phyloP scores from a whole-genome alignment of 306 rosid species.

The Citrullus mucosospermus region DNA sequence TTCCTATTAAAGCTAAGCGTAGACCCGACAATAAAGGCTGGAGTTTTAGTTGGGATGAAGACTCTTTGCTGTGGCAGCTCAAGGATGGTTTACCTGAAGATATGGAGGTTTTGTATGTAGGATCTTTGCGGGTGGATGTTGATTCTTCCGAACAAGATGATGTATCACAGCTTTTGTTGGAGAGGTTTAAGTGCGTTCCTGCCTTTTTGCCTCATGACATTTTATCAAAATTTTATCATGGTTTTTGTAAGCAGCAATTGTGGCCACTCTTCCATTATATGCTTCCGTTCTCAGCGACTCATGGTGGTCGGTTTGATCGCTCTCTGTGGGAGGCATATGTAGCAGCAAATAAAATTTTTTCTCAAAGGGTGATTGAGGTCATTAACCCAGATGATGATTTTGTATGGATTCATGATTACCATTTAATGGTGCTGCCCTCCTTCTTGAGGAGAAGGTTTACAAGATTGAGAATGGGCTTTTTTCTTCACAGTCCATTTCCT shows the following conservation, averaged over 20 bases:
- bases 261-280: conserved; percentile 68
- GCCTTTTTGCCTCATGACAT: conserved; percentile 44
- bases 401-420: conserved; percentile 67
- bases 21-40: conserved; percentile 45
- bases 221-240: conserved; percentile 41
- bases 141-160: conserved; percentile 44
- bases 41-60: conserved; percentile 59
- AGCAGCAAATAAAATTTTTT: conserved; percentile 54
- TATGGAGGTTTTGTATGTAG: conserved; percentile 56
- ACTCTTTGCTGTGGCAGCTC: conserved; percentile 39
- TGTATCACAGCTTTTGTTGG: conserved; percentile 44
- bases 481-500: conserved; percentile 59
- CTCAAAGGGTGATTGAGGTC: conserved; percentile 54
- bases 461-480: conserved; percentile 52
- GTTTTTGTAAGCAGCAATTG: conserved; percentile 57
- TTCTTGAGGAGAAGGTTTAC: conserved; percentile 55
- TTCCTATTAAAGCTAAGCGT: conserved; percentile 42
- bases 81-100: conserved; percentile 52
- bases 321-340: conserved; percentile 63
- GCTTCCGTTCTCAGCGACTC: conserved; percentile 49
- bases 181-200: conserved; percentile 55
- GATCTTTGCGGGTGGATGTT: conserved; percentile 42
- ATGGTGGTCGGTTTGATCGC: conserved; percentile 55
- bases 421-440: conserved; percentile 58
- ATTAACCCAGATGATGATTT: conserved; percentile 57